Conservation (phyloP, 2,329 filamentous ascomycete genomes). For the Sclerotinia nivalis region DNA sequence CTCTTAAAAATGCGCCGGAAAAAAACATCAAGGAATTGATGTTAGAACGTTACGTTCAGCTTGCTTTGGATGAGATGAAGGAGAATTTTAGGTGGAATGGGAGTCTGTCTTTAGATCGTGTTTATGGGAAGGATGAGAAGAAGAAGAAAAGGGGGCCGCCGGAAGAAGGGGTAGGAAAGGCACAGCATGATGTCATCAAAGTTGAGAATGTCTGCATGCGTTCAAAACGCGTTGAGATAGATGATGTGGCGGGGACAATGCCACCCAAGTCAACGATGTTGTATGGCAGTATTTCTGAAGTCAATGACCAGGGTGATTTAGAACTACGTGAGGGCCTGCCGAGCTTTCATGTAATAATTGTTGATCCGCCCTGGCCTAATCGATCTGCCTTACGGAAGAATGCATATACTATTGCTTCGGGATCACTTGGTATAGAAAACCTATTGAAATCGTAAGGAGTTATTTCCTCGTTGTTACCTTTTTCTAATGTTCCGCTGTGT, state of each 20-base stretch:
- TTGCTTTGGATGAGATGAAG: constrained; percentile 35
- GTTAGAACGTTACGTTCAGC: constrained; percentile 34
- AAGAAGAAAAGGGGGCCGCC: background rate
- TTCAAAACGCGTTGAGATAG: background rate
- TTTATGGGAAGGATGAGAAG: background rate
- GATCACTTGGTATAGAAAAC: background rate
- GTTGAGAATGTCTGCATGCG: background rate
- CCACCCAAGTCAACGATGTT: constrained; percentile 10
- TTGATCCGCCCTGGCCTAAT: constrained; percentile 84
- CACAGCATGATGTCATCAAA: background rate
- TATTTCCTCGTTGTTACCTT: background rate
- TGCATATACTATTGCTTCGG: constrained; percentile 44
- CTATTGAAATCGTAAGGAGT: background rate
- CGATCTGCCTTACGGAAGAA: constrained; percentile 66
- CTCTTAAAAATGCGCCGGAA: constrained; percentile 28
- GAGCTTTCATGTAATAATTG: constrained; percentile 65
- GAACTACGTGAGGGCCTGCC: constrained; percentile 42
- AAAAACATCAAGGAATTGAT: constrained; percentile 36
- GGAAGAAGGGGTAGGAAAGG: background rate
- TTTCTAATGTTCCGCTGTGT: background rate
- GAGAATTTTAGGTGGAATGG: constrained; percentile 39
- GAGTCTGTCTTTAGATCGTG: constrained; percentile 33
- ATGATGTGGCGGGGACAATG: background rate
- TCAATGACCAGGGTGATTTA: background rate
- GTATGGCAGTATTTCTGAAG: background rate